A percentile compares a stretch with the other conserved stretches of the same genome.
Evolutionary conservation across 169 alveolate genomes (phyloP).

Genomic region (Eimeria zaria): DNA sequence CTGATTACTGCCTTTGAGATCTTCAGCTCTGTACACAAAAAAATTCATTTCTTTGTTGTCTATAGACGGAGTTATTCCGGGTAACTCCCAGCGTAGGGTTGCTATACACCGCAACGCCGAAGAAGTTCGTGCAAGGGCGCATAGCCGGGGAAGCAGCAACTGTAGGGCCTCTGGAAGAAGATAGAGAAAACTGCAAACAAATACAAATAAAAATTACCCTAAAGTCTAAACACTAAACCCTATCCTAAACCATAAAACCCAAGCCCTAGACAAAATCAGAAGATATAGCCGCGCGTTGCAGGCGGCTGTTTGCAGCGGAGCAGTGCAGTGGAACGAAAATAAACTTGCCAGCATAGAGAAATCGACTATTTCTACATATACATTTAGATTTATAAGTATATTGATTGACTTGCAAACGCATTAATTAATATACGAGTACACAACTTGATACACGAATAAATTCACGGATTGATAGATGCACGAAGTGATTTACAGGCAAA

Average conservation of each 20-base stretch:
- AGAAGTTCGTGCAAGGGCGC: background rate
- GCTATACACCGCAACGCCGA: slow-evolving; percentile 20
- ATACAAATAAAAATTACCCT: background rate
- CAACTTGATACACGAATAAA: no score
- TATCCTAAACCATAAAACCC: no score
- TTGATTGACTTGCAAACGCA: no score
- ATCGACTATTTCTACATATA: no score
- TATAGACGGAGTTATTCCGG: background rate
- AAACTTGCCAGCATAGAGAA: no score
- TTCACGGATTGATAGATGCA: no score
- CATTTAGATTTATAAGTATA: no score
- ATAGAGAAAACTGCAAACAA: slow-evolving; percentile 20
- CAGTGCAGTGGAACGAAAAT: background rate
- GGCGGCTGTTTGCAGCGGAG: background rate
- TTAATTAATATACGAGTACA: no score
- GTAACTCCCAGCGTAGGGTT: slow-evolving; percentile 31
- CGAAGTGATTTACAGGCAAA: background rate
- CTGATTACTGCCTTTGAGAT: background rate
- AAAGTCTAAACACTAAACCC: no score
- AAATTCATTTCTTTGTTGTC: background rate
- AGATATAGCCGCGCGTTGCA: background rate
- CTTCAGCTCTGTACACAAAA: slow-evolving; percentile 6
- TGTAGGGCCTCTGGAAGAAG: slow-evolving; percentile 65
- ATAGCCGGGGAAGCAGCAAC: slow-evolving; percentile 7
- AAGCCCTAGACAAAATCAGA: no score